Base-by-base conservation (phyloP, 202 grass and related monocot species). In the Setaria viridis region DNA sequence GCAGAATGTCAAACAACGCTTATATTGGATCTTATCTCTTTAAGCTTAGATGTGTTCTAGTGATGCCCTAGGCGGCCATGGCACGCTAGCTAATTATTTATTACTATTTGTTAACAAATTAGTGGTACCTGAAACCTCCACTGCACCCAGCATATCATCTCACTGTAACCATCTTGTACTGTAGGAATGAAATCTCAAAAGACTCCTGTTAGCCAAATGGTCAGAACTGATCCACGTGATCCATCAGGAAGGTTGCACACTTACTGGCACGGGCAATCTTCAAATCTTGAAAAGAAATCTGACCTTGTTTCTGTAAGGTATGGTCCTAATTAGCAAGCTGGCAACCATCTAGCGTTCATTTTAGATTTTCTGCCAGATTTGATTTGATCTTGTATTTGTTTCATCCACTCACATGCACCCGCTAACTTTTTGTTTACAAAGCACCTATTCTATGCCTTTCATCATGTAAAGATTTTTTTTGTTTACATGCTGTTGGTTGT, bases 191-290 rank as follows among this genome's bases (percentile, higher is more conserved):
- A 93, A 85, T 92, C 85, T 78, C 95, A 98, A 89, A 95, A 92
- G 51, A 54, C 62, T 49, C 93, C 93, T 84, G 81, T 86, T 63
- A 90, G 89, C 86, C 89, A 94, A 89, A 91, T 98, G 86, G 89
- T 98, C 16, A 95, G 93, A 89, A 98, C 89, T 81, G 95, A 98
- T 89, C 92, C 93, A 60, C 87, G 67, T 3, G 45, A 94, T 85
- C 91, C 93, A 67, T 94, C 88, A 89, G 95, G 93, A 63, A 98
- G 93, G 79, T 84, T 98, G 75, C 95, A 95, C 77, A 82, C 91
- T 37, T 95, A 98, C 82, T 94, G 93, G 91, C 88, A 86, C 34
- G 93, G 87, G 34, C 89, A 91, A 84, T 62, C 74, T 57, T 95
- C 93, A 83, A 87, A 89, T 74, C 81, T 85, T 75, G 89, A 94